phyloP scores from a whole-genome alignment of 2,329 filamentous ascomycete species.

The Talaromyces rugulosus region DNA sequence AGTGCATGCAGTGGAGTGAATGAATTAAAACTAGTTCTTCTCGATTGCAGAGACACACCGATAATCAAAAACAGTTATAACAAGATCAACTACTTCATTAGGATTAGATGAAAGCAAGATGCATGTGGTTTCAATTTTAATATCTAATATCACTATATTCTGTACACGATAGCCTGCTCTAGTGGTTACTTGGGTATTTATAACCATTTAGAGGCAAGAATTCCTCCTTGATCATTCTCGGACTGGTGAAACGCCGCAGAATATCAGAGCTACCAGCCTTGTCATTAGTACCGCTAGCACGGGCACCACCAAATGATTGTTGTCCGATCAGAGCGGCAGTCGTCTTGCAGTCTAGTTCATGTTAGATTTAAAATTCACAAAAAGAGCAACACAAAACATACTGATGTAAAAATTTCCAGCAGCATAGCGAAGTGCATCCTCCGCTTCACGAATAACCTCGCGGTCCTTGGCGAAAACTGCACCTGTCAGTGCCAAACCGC shows the following conservation, averaged over 20 bases:
- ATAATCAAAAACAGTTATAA: too few species aligned
- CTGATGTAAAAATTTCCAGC: conserved; percentile 43
- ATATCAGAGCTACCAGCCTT: conserved; percentile 65
- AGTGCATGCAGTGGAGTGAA: not conserved
- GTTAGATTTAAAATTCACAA: not conserved
- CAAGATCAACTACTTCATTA: not conserved
- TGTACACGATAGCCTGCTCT: not conserved
- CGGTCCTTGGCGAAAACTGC: conserved; percentile 40
- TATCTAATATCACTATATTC: not conserved
- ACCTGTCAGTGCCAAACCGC: conserved; percentile 36
- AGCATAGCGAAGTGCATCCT: conserved; percentile 32
- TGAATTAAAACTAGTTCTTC: not conserved
- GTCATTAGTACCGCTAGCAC: conserved; percentile 68
- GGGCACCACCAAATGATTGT: conserved; percentile 66
- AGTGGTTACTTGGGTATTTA: conserved; percentile 63
- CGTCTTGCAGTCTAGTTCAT: conserved; percentile 38
- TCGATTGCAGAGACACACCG: too few species aligned
- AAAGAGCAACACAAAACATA: conserved; percentile 13
- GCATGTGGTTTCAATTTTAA: not conserved
- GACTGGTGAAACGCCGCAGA: conserved; percentile 62
- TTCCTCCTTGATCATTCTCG: conserved; percentile 70
- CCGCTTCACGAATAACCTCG: conserved; percentile 30
- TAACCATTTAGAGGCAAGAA: conserved; percentile 61
- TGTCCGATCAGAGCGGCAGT: conserved; percentile 69
- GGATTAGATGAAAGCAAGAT: not conserved